Conservation (phyloP, 805 yeast species). For the Teunomyces panamensis region DNA sequence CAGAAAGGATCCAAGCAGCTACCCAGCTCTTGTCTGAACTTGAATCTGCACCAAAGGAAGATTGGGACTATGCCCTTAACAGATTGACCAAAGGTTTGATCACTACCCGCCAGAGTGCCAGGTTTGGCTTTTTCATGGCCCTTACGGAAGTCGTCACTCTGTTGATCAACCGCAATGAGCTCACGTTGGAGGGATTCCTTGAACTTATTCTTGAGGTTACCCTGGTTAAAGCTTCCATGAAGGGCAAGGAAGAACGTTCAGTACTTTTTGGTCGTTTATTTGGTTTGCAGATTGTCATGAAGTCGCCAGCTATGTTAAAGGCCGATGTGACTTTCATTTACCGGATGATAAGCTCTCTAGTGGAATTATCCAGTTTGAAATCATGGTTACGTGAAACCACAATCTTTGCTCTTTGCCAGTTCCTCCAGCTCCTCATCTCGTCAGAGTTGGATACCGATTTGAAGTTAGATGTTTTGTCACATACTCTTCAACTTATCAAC, state of each 20-base stretch:
- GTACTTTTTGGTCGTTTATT: conserved; percentile 78
- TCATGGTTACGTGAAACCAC: conserved; percentile 87
- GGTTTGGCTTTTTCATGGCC: conserved; percentile 87
- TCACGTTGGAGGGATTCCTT: conserved; percentile 31
- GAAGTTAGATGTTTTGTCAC: conserved; percentile 17
- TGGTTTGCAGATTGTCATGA: conserved; percentile 74
- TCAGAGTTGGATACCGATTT: conserved; percentile 14
- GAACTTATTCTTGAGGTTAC: conserved; percentile 40
- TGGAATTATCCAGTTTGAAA: conserved; percentile 61
- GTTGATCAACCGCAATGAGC: conserved; percentile 23
- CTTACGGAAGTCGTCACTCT: conserved; percentile 60
- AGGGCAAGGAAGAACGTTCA: conserved; percentile 83
- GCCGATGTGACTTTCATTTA: conserved; percentile 26
- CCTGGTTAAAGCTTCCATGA: conserved; percentile 37
- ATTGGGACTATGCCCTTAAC: conserved; percentile 79
- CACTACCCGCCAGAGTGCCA: conserved; percentile 77
- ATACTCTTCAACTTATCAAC: conserved; percentile 45
- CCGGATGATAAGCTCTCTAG: conserved; percentile 43
- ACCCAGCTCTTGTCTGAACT: conserved; percentile 62
- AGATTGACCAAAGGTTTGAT: conserved; percentile 79
- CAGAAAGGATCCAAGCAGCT: conserved; percentile 73
- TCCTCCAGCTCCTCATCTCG: conserved; percentile 23
- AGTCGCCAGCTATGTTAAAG: conserved; percentile 29
- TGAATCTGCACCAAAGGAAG: conserved; percentile 41
- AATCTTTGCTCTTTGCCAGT: conserved; percentile 63